Base-by-base conservation (phyloP, 768 basidiomycete species). In the Nidularia pulvinata region DNA sequence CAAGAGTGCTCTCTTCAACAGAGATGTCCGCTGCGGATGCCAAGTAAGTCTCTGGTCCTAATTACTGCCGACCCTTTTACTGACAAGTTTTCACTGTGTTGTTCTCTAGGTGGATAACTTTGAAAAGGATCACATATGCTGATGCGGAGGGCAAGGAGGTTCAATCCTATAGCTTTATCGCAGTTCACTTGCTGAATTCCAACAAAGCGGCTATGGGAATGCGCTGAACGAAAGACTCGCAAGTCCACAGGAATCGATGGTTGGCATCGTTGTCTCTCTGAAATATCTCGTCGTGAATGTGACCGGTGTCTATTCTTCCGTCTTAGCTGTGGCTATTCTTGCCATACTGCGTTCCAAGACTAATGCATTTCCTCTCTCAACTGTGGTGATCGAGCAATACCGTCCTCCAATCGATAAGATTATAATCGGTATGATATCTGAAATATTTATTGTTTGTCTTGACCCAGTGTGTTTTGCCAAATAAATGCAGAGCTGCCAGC, bases 381-480 rank as follows among this genome's bases (percentile, higher is more conserved):
- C 91, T 4, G 80, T 96, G 51, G 76, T 98, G 58, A 85, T 97
- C 60, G 93, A 96, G 64, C 95, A 97, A 65, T 98, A 89, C 67
- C 85, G 96, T 25, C 94, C 96, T 0, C 93, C 95, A 0, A 78
- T 94, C 46, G 88, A 83, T 60, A 86, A 85, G 56, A 78, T 81
- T 57, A 79, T 91, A 55, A 79, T 96, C 55, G 94, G 92, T 85
- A 65, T 42, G n/a, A 49, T 46, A 33, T 22, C 2, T 19, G 19
- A 19, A 46, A 25, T 3, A 44, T 37, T 49, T 16, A 30, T 45
- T 14, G 32, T 42, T 22, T n/a, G 14, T 10, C 10, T 32, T 55
- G 7, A n/a, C 19, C 19, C 19, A 19, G 19, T 19, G 19, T 19
- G 19, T 19, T 19, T 19, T 19, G 19, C 19, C 19, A 19, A 19